A percentile compares a stretch with the other conserved stretches of the same genome.
These are phyloP conservation scores for Fusarium chaquense DNA, from an alignment of 2,329 filamentous ascomycete genomes.

Conservation along the genomic window DNA sequence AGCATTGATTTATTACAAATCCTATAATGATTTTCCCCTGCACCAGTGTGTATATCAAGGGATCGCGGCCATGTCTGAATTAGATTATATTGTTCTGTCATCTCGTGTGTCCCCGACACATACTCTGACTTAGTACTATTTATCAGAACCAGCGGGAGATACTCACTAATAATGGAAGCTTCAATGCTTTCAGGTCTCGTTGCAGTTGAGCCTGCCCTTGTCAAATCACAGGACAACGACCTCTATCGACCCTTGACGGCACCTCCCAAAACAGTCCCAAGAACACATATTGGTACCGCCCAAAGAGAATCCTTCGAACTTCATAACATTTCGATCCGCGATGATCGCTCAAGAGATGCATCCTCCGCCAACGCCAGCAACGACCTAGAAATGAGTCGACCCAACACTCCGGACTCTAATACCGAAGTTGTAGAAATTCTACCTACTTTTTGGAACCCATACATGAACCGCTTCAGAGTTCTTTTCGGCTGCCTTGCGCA, in stretches of 20 bases:
- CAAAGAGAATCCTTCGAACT: constrained; percentile 51
- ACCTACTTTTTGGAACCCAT: constrained; percentile 69
- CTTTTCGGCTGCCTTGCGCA: constrained; percentile 73
- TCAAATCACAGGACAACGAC: constrained; percentile 35
- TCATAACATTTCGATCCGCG: constrained; percentile 34
- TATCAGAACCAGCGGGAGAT: neutral
- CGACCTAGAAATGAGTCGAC: constrained; percentile 66
- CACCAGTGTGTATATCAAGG: constrained; percentile 2
- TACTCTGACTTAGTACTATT: neutral
- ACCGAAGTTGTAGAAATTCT: constrained; percentile 59
- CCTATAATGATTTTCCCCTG: neutral
- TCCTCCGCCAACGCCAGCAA: constrained; percentile 21
- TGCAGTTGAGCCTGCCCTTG: constrained; percentile 48
- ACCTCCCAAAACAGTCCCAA: constrained; percentile 54
- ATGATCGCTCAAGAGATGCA: constrained; percentile 18
- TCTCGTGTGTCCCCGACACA: neutral
- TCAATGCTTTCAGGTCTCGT: constrained; percentile 51
- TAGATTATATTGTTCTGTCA: neutral
- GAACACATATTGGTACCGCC: constrained; percentile 56
- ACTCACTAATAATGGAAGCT: constrained; percentile 50
- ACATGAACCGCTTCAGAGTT: constrained; percentile 78
- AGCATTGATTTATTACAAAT: constrained; percentile 9
- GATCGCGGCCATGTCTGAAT: neutral
- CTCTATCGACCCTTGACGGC: constrained; percentile 43
- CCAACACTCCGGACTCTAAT: constrained; percentile 57